Percentiles rank a stretch among this genome's conserved stretches.
phyloP scores from a whole-genome alignment of 78 protist genomes.

The Dictyostelium intermedium region DNA sequence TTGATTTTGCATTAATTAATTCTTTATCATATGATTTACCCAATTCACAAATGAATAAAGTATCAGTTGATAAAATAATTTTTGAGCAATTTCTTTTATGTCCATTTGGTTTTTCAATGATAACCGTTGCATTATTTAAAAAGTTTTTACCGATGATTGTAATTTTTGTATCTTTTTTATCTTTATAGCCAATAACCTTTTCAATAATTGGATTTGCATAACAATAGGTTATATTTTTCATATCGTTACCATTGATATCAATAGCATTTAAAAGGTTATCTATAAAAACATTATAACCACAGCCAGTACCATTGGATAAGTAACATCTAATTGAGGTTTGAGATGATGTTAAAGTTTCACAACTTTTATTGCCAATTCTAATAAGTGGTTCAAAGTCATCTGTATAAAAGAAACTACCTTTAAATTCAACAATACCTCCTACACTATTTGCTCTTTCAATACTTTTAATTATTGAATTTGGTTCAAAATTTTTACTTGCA shows the following conservation, averaged over 20 bases:
- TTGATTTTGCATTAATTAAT: neutral
- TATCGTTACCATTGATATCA: neutral
- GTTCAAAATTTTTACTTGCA: neutral
- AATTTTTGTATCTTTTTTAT: neutral
- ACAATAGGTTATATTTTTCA: neutral
- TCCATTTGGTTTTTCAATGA: neutral
- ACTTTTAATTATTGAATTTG: neutral
- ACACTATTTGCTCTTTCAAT: neutral
- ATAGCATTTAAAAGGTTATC: neutral
- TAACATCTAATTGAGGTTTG: neutral
- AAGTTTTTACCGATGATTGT: neutral
- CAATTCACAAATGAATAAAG: neutral
- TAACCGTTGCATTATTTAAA: neutral
- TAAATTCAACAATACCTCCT: neutral
- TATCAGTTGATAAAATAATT: neutral
- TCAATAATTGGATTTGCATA: slow-evolving; percentile 3
- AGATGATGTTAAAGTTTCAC: neutral
- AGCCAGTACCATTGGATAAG: neutral
- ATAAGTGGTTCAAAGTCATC: neutral
- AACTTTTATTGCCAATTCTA: neutral
- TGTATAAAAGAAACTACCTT: neutral
- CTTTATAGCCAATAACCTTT: neutral
- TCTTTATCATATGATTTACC: neutral
- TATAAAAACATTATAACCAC: neutral
- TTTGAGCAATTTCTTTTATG: neutral